Evolutionary conservation across 176 grass and related monocot species (phyloP).

Genomic region (Saccharum spontaneum): DNA sequence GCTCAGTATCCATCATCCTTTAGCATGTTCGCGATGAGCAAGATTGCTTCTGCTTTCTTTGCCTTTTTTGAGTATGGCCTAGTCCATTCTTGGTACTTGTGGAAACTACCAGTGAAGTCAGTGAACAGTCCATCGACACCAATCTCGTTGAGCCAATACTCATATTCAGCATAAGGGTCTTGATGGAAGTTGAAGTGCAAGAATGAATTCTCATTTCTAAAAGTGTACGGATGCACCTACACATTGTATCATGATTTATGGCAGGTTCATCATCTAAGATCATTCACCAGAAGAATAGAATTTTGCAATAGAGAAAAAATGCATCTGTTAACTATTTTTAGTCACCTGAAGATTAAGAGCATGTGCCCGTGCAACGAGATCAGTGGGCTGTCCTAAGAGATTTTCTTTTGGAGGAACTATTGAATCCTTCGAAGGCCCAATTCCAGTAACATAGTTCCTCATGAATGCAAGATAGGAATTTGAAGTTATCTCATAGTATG

Average conservation of each 20-base stretch:
- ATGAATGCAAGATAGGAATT: conserved; percentile 71
- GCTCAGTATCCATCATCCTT: conserved; percentile 40
- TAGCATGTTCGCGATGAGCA: conserved; percentile 55
- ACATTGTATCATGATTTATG: conserved; percentile 10
- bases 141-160: conserved; percentile 58
- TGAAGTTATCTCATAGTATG: conserved; percentile 70
- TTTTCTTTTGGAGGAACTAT: conserved; percentile 58
- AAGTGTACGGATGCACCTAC: conserved; percentile 84
- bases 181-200: conserved; percentile 77
- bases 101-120: conserved; percentile 70
- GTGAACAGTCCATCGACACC: conserved; percentile 64
- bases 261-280: not conserved
- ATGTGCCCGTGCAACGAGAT: conserved; percentile 82
- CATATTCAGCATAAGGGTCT: conserved; percentile 73
- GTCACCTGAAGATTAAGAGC: conserved; percentile 62
- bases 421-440: conserved; percentile 88
- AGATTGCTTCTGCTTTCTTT: conserved; percentile 33
- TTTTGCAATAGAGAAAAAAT: not conserved
- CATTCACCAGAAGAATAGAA: no score
- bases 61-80: conserved; percentile 42
- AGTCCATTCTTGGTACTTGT: conserved; percentile 64
- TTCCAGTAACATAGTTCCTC: conserved; percentile 62
- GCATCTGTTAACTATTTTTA: conserved; percentile 11
- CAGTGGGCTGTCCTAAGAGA: conserved; percentile 44
- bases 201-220: conserved; percentile 56